phyloP scores from a whole-genome alignment of 257 asterid species.

The Capsicum rhomboideum region DNA sequence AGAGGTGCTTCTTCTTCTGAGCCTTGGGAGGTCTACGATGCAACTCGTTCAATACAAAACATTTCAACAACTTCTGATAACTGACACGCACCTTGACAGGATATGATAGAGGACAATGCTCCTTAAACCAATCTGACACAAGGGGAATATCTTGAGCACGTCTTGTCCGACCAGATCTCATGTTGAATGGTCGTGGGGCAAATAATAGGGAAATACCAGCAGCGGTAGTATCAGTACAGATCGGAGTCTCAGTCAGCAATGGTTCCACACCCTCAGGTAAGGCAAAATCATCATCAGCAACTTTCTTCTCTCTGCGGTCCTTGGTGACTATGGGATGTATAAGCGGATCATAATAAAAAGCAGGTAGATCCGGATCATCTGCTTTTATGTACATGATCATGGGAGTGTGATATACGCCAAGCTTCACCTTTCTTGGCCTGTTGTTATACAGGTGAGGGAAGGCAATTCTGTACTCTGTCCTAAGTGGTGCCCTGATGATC shows the following conservation, averaged over 20 bases:
- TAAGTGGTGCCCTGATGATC: conserved; percentile 87
- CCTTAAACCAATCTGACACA: conserved; percentile 97
- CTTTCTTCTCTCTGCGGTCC: conserved; percentile 68
- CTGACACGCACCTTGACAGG: conserved; percentile 97
- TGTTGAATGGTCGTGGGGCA: conserved; percentile 96
- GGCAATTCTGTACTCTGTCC: conserved; percentile 96
- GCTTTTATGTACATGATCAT: conserved; percentile 96
- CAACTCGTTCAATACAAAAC: conserved; percentile 89
- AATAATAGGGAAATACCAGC: conserved; percentile 88
- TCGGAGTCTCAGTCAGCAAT: conserved; percentile 51
- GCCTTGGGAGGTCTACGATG: conserved; percentile 98
- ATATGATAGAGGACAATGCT: conserved; percentile 94
- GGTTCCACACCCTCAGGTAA: conserved; percentile 88
- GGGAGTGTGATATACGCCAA: conserved; percentile 81
- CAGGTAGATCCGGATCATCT: conserved; percentile 98
- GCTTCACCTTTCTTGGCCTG: conserved; percentile 90
- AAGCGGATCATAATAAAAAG: conserved; percentile 87
- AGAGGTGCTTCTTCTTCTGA: conserved; percentile 85
- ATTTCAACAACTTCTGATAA: conserved; percentile 86
- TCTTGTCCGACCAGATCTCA: conserved; percentile 96
- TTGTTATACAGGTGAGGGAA: conserved; percentile 92
- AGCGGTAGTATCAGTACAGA: conserved; percentile 91
- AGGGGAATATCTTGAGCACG: conserved; percentile 98
- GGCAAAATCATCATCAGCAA: conserved; percentile 68
- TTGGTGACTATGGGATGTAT: conserved; percentile 85